Evolutionary conservation across 2,329 filamentous ascomycete genomes (phyloP), one percentile per base, ranked within the genome.

Genomic region (Talaromyces sp.): DNA sequence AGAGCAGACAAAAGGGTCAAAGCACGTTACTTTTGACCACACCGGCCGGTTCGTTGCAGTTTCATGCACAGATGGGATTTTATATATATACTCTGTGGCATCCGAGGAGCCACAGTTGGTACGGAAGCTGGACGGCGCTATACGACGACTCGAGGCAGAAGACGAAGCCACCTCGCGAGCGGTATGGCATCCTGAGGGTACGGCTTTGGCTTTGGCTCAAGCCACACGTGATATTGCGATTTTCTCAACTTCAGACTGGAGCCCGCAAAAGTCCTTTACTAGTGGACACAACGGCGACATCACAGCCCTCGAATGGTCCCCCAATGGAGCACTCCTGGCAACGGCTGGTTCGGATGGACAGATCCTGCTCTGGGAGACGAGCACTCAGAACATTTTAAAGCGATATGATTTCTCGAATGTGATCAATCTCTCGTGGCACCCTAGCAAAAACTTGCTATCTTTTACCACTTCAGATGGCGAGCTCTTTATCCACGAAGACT

Each of bases 381-480:
- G 89, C 74, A 91, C 90, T 1, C 93, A 97, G 75, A 90, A 85
- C 57, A 83, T 96, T 36, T 77, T 98, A 60, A 87, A 89, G 62
- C 87, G 86, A 65, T 83, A 91, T 68, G 90, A 93, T 61, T 93
- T 93, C 71, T 81, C 88, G 58, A 93, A 93, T 65, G 90, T 98
- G 60, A 85, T 95, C 66, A 91, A 93, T 65, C 81, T 99, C 62
- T 84, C 86, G 32, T 99, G 95, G 93, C 95, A 99, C 70, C 93
- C 93, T 6, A 88, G 84, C 1, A 88, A 92, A 65, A 99, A 99
- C 68, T 85, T 93, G 2, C 77, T 95, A 1, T 96, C 93, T 0
- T 97, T 98, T 70, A 96, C 93, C 0, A 98, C 92, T 42, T 90
- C 88, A 1, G 91, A 96, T 62, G 95, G 96, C 64, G 92, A 97